A percentile compares a stretch with the other conserved stretches of the same genome.
phyloP scores from a whole-genome alignment of 169 alveolate genomes.

The Plasmodium chabaudi region DNA sequence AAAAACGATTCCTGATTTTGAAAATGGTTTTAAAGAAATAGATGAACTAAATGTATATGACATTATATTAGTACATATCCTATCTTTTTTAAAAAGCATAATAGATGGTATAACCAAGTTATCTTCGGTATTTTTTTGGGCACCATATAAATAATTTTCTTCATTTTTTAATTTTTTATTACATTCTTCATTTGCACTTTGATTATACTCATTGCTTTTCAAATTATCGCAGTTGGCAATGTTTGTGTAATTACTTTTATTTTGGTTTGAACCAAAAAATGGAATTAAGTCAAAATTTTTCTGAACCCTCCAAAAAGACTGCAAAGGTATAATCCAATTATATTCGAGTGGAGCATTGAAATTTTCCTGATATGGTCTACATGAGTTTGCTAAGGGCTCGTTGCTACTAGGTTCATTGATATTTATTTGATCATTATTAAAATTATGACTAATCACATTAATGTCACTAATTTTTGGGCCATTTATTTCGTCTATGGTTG shows the following conservation, averaged over 20 bases:
- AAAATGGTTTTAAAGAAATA: constrained; percentile 26
- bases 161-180: constrained; percentile 7
- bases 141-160: constrained; percentile 24
- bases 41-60: constrained; percentile 30
- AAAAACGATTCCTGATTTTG: constrained; percentile 73
- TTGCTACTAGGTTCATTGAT: no score
- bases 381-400: neutral
- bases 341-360: neutral
- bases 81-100: constrained; percentile 47
- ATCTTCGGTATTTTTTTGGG: constrained; percentile 15
- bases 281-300: constrained; percentile 5
- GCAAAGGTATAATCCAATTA: neutral
- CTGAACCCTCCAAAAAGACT: constrained; percentile 4
- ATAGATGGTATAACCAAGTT: constrained; percentile 63
- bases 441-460: no score
- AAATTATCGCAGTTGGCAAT: neutral
- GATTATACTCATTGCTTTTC: neutral
- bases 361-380: neutral
- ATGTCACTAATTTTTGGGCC: no score
- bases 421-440: no score
- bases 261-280: neutral
- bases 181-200: neutral
- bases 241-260: neutral
- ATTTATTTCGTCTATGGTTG: neutral
- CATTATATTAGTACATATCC: constrained; percentile 36